These are phyloP conservation scores for Penicillium italicum DNA, from an alignment of 2,329 filamentous ascomycete species.

Conservation along the genomic window DNA sequence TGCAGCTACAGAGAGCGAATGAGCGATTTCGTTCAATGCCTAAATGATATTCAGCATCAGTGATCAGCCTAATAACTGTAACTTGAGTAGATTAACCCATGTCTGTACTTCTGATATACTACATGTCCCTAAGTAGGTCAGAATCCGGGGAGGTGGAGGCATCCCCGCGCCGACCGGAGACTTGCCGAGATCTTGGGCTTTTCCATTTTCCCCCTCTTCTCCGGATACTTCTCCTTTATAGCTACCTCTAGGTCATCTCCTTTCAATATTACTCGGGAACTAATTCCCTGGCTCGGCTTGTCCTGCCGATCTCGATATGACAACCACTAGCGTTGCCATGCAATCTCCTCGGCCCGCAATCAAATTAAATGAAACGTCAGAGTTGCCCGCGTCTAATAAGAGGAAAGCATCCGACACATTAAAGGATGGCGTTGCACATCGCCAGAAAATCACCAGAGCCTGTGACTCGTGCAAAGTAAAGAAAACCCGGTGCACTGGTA, in stretches of 20 bases:
- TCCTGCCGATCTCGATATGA: conserved; percentile 14
- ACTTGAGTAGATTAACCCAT: not conserved
- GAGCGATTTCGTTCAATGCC: not conserved
- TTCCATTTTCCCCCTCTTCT: not conserved
- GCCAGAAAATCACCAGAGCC: conserved; percentile 39
- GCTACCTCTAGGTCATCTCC: not conserved
- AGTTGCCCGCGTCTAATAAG: conserved; percentile 16
- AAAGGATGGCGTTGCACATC: conserved; percentile 19
- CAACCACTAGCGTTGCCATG: conserved; percentile 13
- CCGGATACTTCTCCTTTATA: conserved; percentile 18
- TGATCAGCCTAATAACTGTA: not conserved
- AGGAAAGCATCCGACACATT: conserved; percentile 29
- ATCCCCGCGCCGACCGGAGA: conserved; percentile 13
- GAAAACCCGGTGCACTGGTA: conserved; percentile 39
- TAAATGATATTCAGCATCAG: too few species aligned
- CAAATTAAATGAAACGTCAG: not conserved
- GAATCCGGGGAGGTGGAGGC: conserved; percentile 14
- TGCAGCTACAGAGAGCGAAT: not conserved
- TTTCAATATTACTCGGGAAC: not conserved
- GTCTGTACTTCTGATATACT: not conserved
- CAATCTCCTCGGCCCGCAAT: conserved; percentile 12
- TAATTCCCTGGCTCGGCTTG: conserved; percentile 1
- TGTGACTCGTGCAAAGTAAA: conserved; percentile 41
- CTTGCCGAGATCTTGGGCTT: conserved; percentile 4
- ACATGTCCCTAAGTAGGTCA: too few species aligned